Evolutionary conservation across 768 basidiomycete genomes (phyloP).

Genomic region (Pholiota microspora): DNA sequence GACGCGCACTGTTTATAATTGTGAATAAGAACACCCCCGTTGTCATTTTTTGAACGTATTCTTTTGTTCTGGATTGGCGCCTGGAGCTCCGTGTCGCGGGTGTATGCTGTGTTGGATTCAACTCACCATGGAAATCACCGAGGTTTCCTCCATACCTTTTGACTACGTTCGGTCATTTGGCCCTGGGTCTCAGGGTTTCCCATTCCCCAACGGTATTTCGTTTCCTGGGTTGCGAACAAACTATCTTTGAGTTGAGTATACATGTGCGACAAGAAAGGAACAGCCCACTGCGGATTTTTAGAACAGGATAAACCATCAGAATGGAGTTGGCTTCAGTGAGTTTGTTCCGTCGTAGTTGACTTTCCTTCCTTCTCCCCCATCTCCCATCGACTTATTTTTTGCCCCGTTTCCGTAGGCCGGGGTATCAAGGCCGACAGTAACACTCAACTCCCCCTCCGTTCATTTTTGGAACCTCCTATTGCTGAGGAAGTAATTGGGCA

Average conservation of each 20-base stretch:
- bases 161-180: background rate
- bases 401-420: background rate
- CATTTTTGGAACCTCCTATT: constrained; percentile 1
- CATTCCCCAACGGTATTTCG: background rate
- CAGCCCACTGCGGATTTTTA: background rate
- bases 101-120: background rate
- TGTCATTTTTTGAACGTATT: background rate
- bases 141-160: background rate
- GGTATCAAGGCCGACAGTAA: background rate
- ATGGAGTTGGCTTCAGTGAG: background rate
- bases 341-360: background rate
- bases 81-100: background rate
- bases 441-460: too few relatives aligned
- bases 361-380: background rate
- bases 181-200: background rate
- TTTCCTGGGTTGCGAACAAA: background rate
- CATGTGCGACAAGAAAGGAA: background rate
- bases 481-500: background rate
- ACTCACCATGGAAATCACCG: background rate
- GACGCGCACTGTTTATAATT: background rate
- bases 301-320: background rate
- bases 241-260: background rate
- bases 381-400: constrained; percentile 5
- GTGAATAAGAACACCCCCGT: background rate
- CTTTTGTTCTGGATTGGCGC: background rate